Conservation (phyloP, 805 yeast genomes). For the Dipodascopsis uninucleata region DNA sequence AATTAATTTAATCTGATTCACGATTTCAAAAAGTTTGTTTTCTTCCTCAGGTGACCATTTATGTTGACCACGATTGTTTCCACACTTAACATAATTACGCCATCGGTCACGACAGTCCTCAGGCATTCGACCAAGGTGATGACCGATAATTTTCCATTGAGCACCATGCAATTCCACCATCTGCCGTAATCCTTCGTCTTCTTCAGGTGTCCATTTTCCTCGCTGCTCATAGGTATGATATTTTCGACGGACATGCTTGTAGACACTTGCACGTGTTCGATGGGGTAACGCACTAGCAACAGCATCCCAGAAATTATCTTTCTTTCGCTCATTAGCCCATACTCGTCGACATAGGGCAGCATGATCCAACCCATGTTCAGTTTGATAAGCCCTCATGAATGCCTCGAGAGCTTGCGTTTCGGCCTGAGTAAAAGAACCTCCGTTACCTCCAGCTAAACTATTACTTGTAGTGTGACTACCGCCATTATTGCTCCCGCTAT, state of each 20-base stretch:
- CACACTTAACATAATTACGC: constrained; percentile 94
- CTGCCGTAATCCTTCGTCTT: constrained; percentile 63
- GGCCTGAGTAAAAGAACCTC: constrained; percentile 52
- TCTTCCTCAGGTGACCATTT: constrained; percentile 82
- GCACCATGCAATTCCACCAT: constrained; percentile 67
- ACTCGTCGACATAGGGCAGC: constrained; percentile 75
- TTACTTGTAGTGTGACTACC: neutral
- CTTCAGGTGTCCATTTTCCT: constrained; percentile 86
- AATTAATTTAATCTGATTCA: constrained; percentile 47
- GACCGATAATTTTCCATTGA: constrained; percentile 86
- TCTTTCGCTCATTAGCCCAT: constrained; percentile 80
- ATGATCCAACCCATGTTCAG: constrained; percentile 56
- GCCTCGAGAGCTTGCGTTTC: constrained; percentile 70
- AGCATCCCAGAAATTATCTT: constrained; percentile 87
- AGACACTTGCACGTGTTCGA: constrained; percentile 82
- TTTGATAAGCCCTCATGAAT: constrained; percentile 67
- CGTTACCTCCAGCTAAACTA: constrained; percentile 17
- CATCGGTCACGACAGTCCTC: constrained; percentile 96
- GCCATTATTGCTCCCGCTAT: constrained; percentile 4
- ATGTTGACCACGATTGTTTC: constrained; percentile 65
- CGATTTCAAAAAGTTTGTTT: constrained; percentile 51
- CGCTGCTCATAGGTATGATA: constrained; percentile 84
- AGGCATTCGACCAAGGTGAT: constrained; percentile 84
- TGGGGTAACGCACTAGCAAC: constrained; percentile 75
- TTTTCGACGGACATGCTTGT: constrained; percentile 86